Evolutionary conservation across 805 yeast species (phyloP).

Genomic region (Pichia paraexigua): DNA sequence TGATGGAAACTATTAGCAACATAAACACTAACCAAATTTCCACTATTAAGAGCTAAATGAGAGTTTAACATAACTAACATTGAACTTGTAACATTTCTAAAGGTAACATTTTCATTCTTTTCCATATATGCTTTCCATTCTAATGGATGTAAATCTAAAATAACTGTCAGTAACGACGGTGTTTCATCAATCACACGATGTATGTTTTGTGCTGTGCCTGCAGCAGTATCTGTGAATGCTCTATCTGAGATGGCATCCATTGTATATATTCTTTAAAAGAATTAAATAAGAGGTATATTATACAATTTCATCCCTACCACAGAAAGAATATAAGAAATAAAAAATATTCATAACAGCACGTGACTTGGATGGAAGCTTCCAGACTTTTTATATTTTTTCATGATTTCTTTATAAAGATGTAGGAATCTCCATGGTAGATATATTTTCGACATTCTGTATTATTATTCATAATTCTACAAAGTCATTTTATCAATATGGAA

Average conservation of each 20-base stretch:
- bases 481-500: slow-evolving; percentile 49
- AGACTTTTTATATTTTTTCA: background rate
- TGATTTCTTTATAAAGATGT: background rate
- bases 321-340: no score
- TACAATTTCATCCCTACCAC: no score
- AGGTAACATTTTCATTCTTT: slow-evolving; percentile 33
- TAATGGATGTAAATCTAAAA: slow-evolving; percentile 69
- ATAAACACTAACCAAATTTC: slow-evolving; percentile 76
- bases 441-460: no score
- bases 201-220: slow-evolving; percentile 10
- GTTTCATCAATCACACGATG: slow-evolving; percentile 43
- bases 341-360: no score
- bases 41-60: slow-evolving; percentile 76
- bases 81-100: slow-evolving; percentile 55
- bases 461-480: background rate
- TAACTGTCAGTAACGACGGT: slow-evolving; percentile 72
- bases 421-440: background rate
- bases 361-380: background rate
- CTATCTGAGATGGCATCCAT: slow-evolving; percentile 69
- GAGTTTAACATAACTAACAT: slow-evolving; percentile 76
- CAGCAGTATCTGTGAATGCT: slow-evolving; percentile 31
- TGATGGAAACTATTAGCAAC: slow-evolving; percentile 52
- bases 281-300: no score
- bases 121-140: slow-evolving; percentile 46
- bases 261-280: background rate